phyloP scores from a whole-genome alignment of 257 asterid genomes.

The Fraxinus quadrangulata region DNA sequence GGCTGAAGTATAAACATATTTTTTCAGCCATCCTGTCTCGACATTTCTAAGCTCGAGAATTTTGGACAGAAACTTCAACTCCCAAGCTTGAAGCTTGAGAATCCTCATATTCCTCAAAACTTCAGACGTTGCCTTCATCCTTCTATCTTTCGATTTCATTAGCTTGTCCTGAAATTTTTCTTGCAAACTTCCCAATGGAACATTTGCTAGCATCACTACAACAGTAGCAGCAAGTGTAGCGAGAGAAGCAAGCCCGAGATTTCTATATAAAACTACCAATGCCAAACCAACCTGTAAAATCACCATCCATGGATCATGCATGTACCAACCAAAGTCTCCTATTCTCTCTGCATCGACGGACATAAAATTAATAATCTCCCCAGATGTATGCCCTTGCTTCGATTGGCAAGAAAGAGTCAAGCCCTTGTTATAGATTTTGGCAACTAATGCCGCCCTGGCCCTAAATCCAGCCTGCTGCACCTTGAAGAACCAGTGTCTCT shows the following conservation, averaged over 20 bases:
- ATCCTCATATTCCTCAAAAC: conserved; percentile 90
- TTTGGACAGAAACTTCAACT: conserved; percentile 69
- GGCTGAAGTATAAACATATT: conserved; percentile 57
- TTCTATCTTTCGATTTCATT: conserved; percentile 77
- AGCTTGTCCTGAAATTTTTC: conserved; percentile 70
- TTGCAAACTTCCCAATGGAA: conserved; percentile 65
- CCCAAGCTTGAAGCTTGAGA: conserved; percentile 96
- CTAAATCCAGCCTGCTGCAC: conserved; percentile 79
- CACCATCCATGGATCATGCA: conserved; percentile 90
- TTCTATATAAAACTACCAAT: conserved; percentile 55
- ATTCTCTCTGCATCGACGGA: conserved; percentile 85
- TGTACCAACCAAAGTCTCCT: conserved; percentile 76
- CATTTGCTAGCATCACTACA: conserved; percentile 69
- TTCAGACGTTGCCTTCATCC: conserved; percentile 93
- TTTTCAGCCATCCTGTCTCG: conserved; percentile 75
- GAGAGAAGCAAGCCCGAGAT: conserved; percentile 75
- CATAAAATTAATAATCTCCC: conserved; percentile 86
- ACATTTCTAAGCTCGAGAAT: conserved; percentile 56
- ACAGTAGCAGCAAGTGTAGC: conserved; percentile 61
- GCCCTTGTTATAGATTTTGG: conserved; percentile 70
- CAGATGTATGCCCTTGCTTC: conserved; percentile 71
- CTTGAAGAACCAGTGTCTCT: conserved; percentile 71
- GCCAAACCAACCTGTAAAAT: conserved; percentile 65
- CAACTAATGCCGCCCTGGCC: conserved; percentile 80
- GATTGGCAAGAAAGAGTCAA: conserved; percentile 71